These are phyloP conservation scores for Gymnopilus junonius DNA, from an alignment of 768 basidiomycete species.

Conservation along the genomic window DNA sequence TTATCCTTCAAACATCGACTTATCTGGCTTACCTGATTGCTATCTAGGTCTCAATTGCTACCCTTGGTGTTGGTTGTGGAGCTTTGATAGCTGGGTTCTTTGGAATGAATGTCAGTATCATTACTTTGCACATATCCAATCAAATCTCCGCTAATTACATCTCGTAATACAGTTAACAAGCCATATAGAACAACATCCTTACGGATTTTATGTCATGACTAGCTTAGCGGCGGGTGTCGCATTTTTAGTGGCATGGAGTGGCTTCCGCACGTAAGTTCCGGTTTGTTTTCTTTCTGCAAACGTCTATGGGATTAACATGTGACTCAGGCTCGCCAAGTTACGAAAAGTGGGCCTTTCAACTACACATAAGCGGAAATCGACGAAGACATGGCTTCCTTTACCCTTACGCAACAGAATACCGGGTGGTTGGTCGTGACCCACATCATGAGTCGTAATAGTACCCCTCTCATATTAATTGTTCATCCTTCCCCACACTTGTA, in stretches of 20 bases:
- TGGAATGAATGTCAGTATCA: conserved; percentile 88
- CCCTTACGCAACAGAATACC: conserved; percentile 45
- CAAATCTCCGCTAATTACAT: conserved; percentile 11
- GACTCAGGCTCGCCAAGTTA: conserved; percentile 44
- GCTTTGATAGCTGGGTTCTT: conserved; percentile 91
- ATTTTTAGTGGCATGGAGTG: conserved; percentile 62
- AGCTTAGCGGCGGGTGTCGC: conserved; percentile 61
- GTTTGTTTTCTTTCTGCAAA: too few species aligned
- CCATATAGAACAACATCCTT: conserved; percentile 71
- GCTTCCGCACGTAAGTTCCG: conserved; percentile 65
- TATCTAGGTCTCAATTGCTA: conserved; percentile 87
- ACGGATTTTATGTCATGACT: conserved; percentile 75
- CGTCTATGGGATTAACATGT: too few species aligned
- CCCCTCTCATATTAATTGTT: conserved; percentile 16
- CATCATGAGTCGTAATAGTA: background rate
- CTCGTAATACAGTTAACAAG: conserved; percentile 60
- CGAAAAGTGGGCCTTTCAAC: conserved; percentile 50
- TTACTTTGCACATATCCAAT: conserved; percentile 2
- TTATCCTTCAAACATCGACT: background rate
- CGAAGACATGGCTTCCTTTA: conserved; percentile 49
- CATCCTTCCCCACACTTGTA: background rate
- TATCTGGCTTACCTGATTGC: conserved; percentile 8
- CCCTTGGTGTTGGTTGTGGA: conserved; percentile 90
- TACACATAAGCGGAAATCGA: conserved; percentile 26
- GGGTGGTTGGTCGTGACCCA: conserved; percentile 45